Evolutionary conservation across 2,329 filamentous ascomycete species (phyloP).

Genomic region (Fusarium mundagurra): DNA sequence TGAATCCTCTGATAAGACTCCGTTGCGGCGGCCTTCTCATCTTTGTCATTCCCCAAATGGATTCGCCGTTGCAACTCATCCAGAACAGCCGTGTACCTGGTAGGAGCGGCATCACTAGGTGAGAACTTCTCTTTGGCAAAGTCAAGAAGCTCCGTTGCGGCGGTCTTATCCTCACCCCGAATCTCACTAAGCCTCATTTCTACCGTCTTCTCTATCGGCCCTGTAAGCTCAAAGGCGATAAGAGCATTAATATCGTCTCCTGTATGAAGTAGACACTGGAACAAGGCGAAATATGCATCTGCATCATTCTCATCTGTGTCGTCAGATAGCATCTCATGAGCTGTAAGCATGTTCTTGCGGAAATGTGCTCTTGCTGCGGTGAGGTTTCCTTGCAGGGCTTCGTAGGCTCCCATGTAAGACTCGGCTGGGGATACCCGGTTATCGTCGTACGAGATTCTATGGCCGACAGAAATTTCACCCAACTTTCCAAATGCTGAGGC

Average conservation of each 20-base stretch:
- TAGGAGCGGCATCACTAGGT: neutral
- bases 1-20: neutral
- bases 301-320: neutral
- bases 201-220: neutral
- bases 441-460: neutral
- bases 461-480: neutral
- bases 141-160: neutral
- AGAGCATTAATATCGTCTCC: neutral
- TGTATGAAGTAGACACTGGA: neutral
- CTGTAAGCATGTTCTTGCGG: neutral
- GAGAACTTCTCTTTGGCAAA: neutral
- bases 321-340: neutral
- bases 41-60: accelerated
- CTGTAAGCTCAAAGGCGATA: neutral
- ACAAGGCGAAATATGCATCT: neutral
- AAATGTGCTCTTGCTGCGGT: neutral
- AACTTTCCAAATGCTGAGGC: neutral
- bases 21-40: neutral
- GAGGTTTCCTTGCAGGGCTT: neutral
- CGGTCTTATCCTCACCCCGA: neutral
- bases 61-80: neutral
- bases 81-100: neutral
- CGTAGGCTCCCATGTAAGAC: neutral
- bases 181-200: neutral
- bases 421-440: neutral